Base-by-base conservation (phyloP, 2,329 filamentous ascomycete species). In the Paecilomyces niveus region DNA sequence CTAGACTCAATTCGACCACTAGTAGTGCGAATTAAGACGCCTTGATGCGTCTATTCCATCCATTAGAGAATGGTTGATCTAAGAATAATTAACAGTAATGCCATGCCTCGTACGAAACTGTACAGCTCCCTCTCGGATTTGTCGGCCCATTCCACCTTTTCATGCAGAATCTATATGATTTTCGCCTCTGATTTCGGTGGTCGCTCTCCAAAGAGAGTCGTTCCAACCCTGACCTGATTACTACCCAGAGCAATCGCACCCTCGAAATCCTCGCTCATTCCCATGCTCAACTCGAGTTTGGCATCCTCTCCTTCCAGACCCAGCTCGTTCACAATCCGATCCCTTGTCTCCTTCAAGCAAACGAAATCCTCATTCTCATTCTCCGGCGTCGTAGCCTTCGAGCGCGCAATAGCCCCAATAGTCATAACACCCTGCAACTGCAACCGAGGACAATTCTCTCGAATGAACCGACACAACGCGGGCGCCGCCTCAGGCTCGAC, bases 251-350 rank as follows among this genome's bases (percentile, higher is more conserved):
- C 76, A 68, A 97, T 87, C 0, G 94, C 94, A 7, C 88, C 89
- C 78, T 96, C 92, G 73, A 93, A 99, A 74, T 99, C 94, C 69
- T 90, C 86, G 71, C 92, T 97, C 94, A 99, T 99, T 6, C 93
- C 93, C 93, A 99, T 99, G 75, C 92, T 97, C 75, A 97, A 74
- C 79, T 97, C 92, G 67, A 97, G 71, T 61, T 81, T 81, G n/a
- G 78, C 75, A 15, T 79, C 70, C 2, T 62, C 64, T 3, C 63
- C 71, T 15, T 78, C 71, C 49, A 85, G 65, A 0, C 80, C 84
- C 55, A 92, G 68, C 64, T 86, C 87, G 68, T 76, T 69, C 2
- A 81, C 83, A 1, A 97, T 85, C 13, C 84, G 74, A 71, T 95
- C 89, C 58, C 90, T 80, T 70, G 89, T 87, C 68, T 88, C 81